These are phyloP conservation scores for Jamesozyma piceae DNA, from an alignment of 805 yeast genomes.

Conservation along the genomic window DNA sequence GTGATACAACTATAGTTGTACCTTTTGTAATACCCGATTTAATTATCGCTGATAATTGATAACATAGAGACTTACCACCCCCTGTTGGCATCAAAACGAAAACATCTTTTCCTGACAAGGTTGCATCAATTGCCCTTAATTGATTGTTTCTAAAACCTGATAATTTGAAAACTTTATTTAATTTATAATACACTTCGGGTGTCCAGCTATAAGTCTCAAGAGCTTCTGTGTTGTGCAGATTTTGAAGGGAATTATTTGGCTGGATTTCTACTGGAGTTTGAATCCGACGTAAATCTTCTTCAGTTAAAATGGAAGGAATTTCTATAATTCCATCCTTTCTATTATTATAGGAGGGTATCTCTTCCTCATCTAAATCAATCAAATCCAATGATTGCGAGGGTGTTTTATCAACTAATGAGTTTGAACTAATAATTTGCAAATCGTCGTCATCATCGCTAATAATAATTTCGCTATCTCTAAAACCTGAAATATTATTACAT, in stretches of 20 bases:
- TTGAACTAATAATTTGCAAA: conserved; percentile 9
- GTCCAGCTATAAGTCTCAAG: conserved; percentile 42
- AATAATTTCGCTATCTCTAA: neutral
- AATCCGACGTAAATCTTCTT: conserved; percentile 2
- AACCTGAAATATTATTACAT: neutral
- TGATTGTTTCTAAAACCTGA: conserved; percentile 71
- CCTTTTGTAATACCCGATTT: conserved; percentile 67
- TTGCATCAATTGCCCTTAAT: conserved; percentile 74
- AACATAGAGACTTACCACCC: conserved; percentile 94
- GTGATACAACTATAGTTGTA: conserved; percentile 86
- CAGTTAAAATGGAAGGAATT: conserved; percentile 1
- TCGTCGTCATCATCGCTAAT: conserved; percentile 15
- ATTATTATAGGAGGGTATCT: too few species aligned
- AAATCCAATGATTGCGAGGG: neutral
- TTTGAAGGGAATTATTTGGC: neutral
- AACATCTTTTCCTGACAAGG: conserved; percentile 69
- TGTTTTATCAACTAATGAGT: neutral
- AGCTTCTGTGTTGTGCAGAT: neutral
- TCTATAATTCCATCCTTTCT: too few species aligned
- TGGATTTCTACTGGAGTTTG: neutral
- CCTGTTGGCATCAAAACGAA: conserved; percentile 98
- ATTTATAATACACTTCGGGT: conserved; percentile 49
- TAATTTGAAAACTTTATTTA: conserved; percentile 54
- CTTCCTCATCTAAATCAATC: conserved; percentile 8
- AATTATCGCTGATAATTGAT: conserved; percentile 87